Percentiles rank a stretch among this genome's conserved stretches.
Conservation (phyloP, 1,284 basidiomycete species). For the Rhodofomes roseus region DNA sequence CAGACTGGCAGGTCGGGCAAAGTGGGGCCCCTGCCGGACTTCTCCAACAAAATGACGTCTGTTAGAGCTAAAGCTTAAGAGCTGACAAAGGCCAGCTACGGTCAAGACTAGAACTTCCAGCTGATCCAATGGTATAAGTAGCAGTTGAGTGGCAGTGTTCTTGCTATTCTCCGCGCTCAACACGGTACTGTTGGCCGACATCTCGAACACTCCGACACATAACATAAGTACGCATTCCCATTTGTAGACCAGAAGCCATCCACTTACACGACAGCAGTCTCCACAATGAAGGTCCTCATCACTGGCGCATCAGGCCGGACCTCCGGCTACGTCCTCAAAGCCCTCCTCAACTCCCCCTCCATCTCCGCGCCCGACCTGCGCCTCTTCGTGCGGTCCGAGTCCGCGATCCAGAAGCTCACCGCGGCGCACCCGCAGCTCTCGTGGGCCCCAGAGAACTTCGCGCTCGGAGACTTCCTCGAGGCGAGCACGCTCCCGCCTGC, state of each 20-base stretch:
- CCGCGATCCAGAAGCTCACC: conserved; percentile 16
- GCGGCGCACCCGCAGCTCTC: conserved; percentile 14
- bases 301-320: conserved; percentile 31
- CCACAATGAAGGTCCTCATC: conserved; percentile 25
- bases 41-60: neutral
- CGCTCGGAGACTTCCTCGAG: conserved; percentile 28
- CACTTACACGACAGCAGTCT: no score
- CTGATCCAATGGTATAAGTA: neutral
- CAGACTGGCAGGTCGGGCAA: neutral
- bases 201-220: no score
- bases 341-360: conserved; percentile 19
- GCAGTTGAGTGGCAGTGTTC: no score
- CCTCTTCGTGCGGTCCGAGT: conserved; percentile 25
- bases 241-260: no score
- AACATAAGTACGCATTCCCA: no score
- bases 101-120: neutral
- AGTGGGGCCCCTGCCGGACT: neutral
- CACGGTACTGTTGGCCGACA: no score
- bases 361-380: conserved; percentile 17
- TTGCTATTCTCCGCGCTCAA: no score
- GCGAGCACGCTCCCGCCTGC: conserved; percentile 23
- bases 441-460: conserved; percentile 21
- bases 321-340: conserved; percentile 24
- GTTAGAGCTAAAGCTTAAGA: neutral
- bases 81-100: neutral